Evolutionary conservation across 768 basidiomycete genomes (phyloP).

Genomic region (Cystofilobasidium macerans): DNA sequence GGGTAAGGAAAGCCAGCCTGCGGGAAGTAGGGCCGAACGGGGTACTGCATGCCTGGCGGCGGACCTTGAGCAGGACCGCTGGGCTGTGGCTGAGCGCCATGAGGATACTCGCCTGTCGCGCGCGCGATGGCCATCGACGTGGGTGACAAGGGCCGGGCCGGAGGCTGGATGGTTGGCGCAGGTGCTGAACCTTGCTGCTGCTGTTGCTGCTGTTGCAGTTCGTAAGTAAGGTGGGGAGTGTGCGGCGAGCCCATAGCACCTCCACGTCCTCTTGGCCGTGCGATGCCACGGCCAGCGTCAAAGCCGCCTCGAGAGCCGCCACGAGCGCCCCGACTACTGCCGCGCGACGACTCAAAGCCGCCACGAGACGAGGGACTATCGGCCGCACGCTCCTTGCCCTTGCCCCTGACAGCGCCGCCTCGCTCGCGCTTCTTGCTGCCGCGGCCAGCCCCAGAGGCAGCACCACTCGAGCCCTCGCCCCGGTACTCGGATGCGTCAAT

Average conservation of each 20-base stretch:
- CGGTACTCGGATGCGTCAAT: not conserved
- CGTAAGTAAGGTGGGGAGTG: not conserved
- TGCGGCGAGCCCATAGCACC: not conserved
- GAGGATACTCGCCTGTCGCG: constrained; percentile 16
- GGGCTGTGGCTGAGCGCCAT: no score
- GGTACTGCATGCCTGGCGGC: not conserved
- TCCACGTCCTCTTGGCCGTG: not conserved
- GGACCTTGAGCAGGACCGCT: no score
- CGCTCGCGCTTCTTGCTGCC: not conserved
- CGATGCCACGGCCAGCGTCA: constrained; percentile 4
- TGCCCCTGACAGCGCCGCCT: not conserved
- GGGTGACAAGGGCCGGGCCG: constrained; percentile 20
- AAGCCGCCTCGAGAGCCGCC: constrained; percentile 5
- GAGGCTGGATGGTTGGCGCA: not conserved
- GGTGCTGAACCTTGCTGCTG: not conserved
- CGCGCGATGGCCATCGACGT: constrained; percentile 24
- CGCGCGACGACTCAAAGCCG: not conserved
- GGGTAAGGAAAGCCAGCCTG: not conserved
- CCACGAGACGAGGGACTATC: not conserved
- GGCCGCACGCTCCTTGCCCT: constrained; percentile 5
- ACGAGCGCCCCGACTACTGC: not conserved
- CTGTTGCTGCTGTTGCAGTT: not conserved
- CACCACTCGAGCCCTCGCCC: not conserved
- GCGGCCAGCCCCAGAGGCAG: not conserved
- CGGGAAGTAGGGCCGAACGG: not conserved